Evolutionary conservation across 306 rosid genomes (phyloP).

Genomic region (Medicago truncatula): DNA sequence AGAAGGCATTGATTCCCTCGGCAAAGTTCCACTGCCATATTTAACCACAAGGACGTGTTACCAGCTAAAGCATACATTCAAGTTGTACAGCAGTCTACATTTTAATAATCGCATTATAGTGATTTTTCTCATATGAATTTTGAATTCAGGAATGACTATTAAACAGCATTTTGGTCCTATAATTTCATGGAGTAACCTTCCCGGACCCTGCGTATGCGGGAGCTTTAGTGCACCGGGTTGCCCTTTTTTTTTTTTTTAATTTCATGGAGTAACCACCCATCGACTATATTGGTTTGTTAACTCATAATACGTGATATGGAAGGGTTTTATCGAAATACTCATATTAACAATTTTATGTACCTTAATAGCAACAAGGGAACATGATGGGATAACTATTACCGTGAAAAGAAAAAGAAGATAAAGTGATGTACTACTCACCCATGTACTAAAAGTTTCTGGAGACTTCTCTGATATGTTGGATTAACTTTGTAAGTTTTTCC

Average conservation of each 20-base stretch:
- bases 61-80: constrained; percentile 38
- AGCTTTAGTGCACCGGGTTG: too few relatives aligned
- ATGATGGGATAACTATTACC: constrained; percentile 29
- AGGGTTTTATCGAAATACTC: constrained; percentile 18
- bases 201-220: too few relatives aligned
- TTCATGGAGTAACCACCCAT: constrained; percentile 35
- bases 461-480: constrained; percentile 79
- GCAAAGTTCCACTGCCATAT: constrained; percentile 84
- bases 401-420: constrained; percentile 9
- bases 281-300: constrained; percentile 10
- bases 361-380: constrained; percentile 20
- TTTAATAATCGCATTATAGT: constrained; percentile 4
- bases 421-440: constrained; percentile 64
- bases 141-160: constrained; percentile 38
- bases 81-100: constrained; percentile 27
- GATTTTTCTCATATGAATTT: constrained; percentile 13
- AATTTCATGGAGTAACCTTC: constrained; percentile 41
- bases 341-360: constrained; percentile 1
- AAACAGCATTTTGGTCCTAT: constrained; percentile 23
- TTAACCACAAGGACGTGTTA: constrained; percentile 48
- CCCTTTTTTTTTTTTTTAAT: too few relatives aligned
- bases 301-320: constrained; percentile 16
- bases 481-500: constrained; percentile 78
- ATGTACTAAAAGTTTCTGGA: constrained; percentile 73
- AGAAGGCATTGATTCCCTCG: constrained; percentile 93